Evolutionary conservation across 2,329 filamentous ascomycete species (phyloP).

Genomic region (Phyllachora maydis): DNA sequence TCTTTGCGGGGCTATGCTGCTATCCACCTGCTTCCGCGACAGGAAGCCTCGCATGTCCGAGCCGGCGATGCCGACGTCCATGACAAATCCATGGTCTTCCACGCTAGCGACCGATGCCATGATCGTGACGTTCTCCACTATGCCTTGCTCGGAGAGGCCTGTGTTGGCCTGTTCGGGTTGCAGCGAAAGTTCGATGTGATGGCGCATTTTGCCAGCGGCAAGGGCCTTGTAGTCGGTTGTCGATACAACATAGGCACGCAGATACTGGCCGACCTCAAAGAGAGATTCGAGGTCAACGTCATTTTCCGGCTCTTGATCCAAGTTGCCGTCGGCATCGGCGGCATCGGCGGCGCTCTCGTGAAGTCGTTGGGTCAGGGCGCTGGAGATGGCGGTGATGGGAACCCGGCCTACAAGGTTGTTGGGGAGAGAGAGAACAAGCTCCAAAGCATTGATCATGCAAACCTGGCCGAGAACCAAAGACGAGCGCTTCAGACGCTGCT

Average conservation of each 20-base stretch:
- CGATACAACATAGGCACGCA: conserved; percentile 66
- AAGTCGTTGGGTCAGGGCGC: conserved; percentile 54
- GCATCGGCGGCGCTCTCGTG: conserved; percentile 42
- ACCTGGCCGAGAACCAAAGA: conserved; percentile 76
- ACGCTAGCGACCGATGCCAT: conserved; percentile 80
- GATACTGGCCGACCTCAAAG: conserved; percentile 70
- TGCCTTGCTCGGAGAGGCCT: conserved; percentile 48
- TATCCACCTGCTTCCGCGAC: conserved; percentile 60
- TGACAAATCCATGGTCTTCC: conserved; percentile 89
- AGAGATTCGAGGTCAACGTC: conserved; percentile 53
- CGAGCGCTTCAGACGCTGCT: too few species aligned
- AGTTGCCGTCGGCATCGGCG: conserved; percentile 33
- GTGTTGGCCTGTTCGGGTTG: conserved; percentile 62
- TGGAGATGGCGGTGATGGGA: conserved; percentile 79
- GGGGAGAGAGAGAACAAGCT: conserved; percentile 65
- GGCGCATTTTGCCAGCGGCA: conserved; percentile 41
- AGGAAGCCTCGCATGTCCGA: conserved; percentile 61
- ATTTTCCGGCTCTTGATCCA: conserved; percentile 34
- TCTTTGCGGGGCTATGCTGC: conserved; percentile 38
- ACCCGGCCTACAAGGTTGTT: conserved; percentile 88
- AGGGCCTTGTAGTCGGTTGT: conserved; percentile 42
- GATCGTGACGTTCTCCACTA: conserved; percentile 56
- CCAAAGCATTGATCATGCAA: conserved; percentile 56
- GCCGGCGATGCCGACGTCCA: conserved; percentile 67
- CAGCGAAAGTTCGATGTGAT: conserved; percentile 72